These are phyloP conservation scores for Eurotiales sp. DNA, from an alignment of 2,329 filamentous ascomycete genomes.

Conservation along the genomic window DNA sequence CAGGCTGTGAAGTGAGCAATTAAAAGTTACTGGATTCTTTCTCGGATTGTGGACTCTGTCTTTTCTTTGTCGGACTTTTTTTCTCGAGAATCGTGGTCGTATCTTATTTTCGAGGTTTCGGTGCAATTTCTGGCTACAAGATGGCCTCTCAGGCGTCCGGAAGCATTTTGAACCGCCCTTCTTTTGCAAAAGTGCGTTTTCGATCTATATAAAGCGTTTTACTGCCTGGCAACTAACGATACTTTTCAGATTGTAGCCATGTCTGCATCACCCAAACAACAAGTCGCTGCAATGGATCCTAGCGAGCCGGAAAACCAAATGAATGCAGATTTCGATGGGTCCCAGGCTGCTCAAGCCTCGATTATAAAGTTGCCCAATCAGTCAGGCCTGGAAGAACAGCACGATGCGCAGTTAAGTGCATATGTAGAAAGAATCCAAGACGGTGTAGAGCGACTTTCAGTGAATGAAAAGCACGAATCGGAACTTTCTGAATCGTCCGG, in stretches of 20 bases:
- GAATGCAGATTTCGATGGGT: conserved; percentile 17
- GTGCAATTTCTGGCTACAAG: conserved; percentile 13
- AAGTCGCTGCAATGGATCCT: conserved; percentile 21
- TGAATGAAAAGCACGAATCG: conserved; percentile 26
- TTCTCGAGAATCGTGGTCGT: conserved; percentile 22
- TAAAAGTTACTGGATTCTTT: conserved; percentile 34
- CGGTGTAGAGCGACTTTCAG: conserved; percentile 31
- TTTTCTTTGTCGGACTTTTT: conserved; percentile 1
- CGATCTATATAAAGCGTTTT: not conserved
- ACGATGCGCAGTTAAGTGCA: conserved; percentile 20
- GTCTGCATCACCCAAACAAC: conserved; percentile 30
- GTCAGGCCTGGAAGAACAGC: conserved; percentile 22
- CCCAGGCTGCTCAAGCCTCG: conserved; percentile 18
- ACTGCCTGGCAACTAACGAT: conserved; percentile 15
- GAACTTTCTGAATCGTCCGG: conserved; percentile 24
- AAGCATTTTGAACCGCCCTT: conserved; percentile 45
- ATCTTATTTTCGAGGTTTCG: conserved; percentile 3
- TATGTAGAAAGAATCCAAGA: conserved; percentile 23
- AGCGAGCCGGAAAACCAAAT: conserved; percentile 24
- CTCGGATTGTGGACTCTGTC: conserved; percentile 25
- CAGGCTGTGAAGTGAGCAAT: conserved; percentile 40
- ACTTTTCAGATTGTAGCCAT: conserved; percentile 42
- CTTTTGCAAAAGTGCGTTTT: conserved; percentile 70
- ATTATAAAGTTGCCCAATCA: conserved; percentile 18
- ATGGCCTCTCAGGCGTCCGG: conserved; percentile 33